Conservation (phyloP, 257 asterid species). For the Lavandula angustifolia region DNA sequence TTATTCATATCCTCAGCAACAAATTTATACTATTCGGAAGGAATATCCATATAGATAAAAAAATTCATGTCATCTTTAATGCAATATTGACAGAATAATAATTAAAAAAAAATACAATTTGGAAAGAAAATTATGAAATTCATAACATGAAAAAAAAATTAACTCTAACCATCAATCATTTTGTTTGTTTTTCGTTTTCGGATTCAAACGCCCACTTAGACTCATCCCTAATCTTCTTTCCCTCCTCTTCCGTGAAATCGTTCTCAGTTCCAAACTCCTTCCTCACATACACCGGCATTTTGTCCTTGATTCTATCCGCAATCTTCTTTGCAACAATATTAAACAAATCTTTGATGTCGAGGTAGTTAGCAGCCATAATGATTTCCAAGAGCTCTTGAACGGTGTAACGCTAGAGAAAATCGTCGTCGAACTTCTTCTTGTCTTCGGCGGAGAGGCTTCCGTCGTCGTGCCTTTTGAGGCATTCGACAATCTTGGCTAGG, state of each 20-base stretch:
- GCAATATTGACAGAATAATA: too few species aligned
- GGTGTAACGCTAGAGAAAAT: too few species aligned
- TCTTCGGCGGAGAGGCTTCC: not conserved
- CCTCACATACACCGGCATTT: conserved; percentile 1
- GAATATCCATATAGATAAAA: too few species aligned
- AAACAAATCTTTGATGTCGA: not conserved
- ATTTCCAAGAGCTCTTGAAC: not conserved
- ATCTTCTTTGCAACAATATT: not conserved
- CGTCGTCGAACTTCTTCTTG: conserved; percentile 10
- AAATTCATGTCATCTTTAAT: too few species aligned
- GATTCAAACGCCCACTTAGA: conserved; percentile 24
- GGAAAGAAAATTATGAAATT: too few species aligned
- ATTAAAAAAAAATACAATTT: too few species aligned
- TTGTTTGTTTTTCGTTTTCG: too few species aligned
- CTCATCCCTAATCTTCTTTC: not conserved
- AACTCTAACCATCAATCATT: not conserved
- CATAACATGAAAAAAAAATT: too few species aligned
- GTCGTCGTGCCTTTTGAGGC: conserved; percentile 16
- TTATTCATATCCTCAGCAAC: too few species aligned
- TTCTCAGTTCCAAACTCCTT: not conserved
- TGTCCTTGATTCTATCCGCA: conserved; percentile 9
- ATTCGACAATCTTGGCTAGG: conserved; percentile 14
- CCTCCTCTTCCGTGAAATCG: conserved; percentile 32
- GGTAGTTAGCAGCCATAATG: conserved; percentile 27
- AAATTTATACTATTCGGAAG: too few species aligned